Base-by-base conservation (phyloP, 805 yeast species). In the Cyberlindnera meyerae region DNA sequence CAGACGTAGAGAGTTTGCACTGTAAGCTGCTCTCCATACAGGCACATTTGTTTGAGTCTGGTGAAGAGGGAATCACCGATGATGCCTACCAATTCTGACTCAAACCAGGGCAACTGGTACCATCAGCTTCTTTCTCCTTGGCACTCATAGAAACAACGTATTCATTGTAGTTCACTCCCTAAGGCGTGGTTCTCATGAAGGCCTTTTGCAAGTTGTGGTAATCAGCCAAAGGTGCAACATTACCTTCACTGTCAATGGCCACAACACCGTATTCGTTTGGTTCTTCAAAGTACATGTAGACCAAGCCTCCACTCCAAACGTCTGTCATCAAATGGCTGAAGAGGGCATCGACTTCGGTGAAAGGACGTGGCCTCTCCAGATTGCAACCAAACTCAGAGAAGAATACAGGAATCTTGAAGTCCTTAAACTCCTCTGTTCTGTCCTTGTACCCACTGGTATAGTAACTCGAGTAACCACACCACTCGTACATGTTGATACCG, bases 221-320 rank as follows among this genome's bases (percentile, higher is more conserved):
- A 58, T 83, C 90, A 11, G 65, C 63, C 57, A 79, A 63, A 36
- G 83, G 75, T 18, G 65, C 59, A 31, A 79, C 77, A 7, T 58
- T 40, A 22, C 63, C 65, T 37, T 59, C 54, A 35, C 59, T 56
- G 31, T 36, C 42, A 42, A 77, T 58, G 41, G 71, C 48, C 26
- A 82, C 87, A 47, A 82, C 76, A 49, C 94, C 90, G 54, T 79
- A 82, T 50, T 78, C 61, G 62, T 82, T 82, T 43, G 68, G 74
- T 61, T 83, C 90, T 62, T 83, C 77, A 64, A 77, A 83, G 63
- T 79, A 83, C 90, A 82, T 80, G 66, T 82, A 83, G 20, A 77
- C 90, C 54, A 83, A 73, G 51, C 90, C 94, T 48, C 94, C 93
- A 29, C 90, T 82, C 93, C 93, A 83, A 32, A 79, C 79, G 47